Conservation (phyloP, 108 stramenopile species). For the Cyclostephanos invisitatus region DNA sequence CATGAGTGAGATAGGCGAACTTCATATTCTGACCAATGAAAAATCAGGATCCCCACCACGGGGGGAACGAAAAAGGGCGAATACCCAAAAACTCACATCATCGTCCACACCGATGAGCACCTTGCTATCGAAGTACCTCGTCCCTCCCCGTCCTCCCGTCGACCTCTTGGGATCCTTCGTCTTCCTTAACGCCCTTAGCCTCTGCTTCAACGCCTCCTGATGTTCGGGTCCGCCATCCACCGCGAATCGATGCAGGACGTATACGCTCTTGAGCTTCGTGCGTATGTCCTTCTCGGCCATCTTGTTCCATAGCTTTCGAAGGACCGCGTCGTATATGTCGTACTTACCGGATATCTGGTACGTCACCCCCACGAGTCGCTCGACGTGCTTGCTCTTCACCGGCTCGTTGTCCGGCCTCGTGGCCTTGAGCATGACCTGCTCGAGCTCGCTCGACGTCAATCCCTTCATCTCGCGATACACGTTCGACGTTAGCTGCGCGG, state of each 20-base stretch:
- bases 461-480: conserved; percentile 89
- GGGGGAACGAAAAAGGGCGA: background rate
- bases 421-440: conserved; percentile 92
- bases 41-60: background rate
- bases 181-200: conserved; percentile 83
- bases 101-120: conserved; percentile 70
- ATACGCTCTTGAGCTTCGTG: conserved; percentile 85
- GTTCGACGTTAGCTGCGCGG: conserved; percentile 66
- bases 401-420: conserved; percentile 84
- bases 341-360: conserved; percentile 88
- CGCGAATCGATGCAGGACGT: conserved; percentile 86
- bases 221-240: conserved; percentile 88
- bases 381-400: conserved; percentile 91
- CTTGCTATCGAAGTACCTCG: conserved; percentile 85
- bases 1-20: background rate
- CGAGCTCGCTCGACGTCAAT: conserved; percentile 80
- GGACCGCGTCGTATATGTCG: conserved; percentile 90
- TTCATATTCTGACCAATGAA: conserved; percentile 3
- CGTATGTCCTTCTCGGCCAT: conserved; percentile 88
- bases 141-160: conserved; percentile 20
- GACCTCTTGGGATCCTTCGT: conserved; percentile 87
- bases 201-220: conserved; percentile 81
- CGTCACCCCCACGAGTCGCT: conserved; percentile 87
- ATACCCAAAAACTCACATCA: conserved; percentile 43
- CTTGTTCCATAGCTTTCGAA: conserved; percentile 89